A percentile compares a stretch with the other conserved stretches of the same genome.
phyloP scores from a whole-genome alignment of 495 filamentous ascomycete species.

The Neurospora sp. region DNA sequence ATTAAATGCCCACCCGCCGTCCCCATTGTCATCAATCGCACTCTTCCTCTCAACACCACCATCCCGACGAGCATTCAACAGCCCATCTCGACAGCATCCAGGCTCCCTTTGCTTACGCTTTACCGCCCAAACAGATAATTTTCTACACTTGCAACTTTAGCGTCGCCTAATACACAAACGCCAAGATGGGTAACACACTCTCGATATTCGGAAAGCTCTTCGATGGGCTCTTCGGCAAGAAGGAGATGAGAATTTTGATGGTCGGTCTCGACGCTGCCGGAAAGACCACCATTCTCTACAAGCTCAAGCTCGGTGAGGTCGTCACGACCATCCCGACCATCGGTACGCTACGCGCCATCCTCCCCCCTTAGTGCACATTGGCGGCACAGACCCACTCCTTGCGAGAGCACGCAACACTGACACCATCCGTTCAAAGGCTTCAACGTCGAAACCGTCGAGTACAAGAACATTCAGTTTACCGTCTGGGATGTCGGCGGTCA shows the following conservation, averaged over 20 bases:
- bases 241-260: conserved; percentile 99
- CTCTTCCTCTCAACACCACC: neutral
- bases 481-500: conserved; percentile 99
- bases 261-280: conserved; percentile 97
- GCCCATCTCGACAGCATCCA: neutral
- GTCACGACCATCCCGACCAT: conserved; percentile 99
- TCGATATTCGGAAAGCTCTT: conserved; percentile 43
- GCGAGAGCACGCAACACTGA: conserved; percentile 14
- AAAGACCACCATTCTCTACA: conserved; percentile 99
- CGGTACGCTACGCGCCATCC: conserved; percentile 53
- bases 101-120: conserved; percentile 7
- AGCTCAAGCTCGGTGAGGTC: conserved; percentile 99
- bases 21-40: conserved; percentile 6
- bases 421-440: conserved; percentile 53
- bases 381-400: neutral
- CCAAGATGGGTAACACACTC: conserved; percentile 23
- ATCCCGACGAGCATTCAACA: neutral
- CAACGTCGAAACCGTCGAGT: conserved; percentile 99
- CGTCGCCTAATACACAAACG: conserved; percentile 10
- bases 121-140: conserved; percentile 4
- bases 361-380: neutral
- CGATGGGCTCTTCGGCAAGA: conserved; percentile 92
- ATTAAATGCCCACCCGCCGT: conserved; percentile 5
- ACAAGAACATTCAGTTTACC: conserved; percentile 99
- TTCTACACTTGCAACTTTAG: conserved; percentile 4